Conservation (phyloP, 352 stramenopile genomes). For the Phytophthora citricola region DNA sequence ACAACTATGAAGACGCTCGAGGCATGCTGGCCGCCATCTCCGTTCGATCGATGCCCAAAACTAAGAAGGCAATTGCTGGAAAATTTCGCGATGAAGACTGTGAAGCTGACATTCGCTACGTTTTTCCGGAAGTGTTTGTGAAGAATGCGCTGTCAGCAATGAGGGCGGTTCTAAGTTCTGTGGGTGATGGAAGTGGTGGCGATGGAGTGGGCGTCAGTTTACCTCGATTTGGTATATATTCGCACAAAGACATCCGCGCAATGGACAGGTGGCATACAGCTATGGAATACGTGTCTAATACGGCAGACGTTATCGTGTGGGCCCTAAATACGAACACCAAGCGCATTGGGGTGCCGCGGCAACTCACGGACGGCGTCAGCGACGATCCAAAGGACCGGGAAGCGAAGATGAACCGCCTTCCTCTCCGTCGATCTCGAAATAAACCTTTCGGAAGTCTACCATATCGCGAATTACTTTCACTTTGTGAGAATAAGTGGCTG, state of each 20-base stretch:
- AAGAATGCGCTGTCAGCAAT: not conserved
- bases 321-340: not conserved
- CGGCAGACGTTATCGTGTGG: conserved; percentile 3
- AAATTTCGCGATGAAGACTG: not conserved
- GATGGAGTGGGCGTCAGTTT: not conserved
- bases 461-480: not conserved
- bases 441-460: not conserved
- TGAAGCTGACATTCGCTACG: conserved; percentile 1
- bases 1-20: conserved; percentile 4
- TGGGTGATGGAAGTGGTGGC: not conserved
- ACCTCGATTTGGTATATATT: not conserved
- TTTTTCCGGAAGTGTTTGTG: conserved; percentile 9
- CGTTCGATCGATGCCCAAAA: not conserved
- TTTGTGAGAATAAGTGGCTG: conserved; percentile 3
- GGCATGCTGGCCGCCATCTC: not conserved
- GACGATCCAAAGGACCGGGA: not conserved
- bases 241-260: not conserved
- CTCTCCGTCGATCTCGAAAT: not conserved
- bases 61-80: conserved; percentile 10
- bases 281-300: not conserved
- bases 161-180: not conserved
- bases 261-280: not conserved
- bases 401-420: not conserved
- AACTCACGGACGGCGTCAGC: not conserved
- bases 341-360: not conserved